Base-by-base conservation (phyloP, 2,329 filamentous ascomycete species). In the Emydomyces testavorans region DNA sequence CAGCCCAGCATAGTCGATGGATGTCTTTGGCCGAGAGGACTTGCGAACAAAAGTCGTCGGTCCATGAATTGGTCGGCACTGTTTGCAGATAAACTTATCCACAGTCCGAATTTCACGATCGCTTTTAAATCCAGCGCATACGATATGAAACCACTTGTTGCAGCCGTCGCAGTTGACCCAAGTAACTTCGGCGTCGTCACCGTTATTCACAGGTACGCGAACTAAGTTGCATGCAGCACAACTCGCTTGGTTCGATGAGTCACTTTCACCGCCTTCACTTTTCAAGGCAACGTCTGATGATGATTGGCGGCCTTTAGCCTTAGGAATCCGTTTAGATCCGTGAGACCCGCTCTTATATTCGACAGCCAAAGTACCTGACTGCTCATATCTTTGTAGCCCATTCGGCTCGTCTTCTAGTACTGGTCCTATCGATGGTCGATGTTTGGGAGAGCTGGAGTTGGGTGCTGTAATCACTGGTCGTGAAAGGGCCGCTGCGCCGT, bases 111-210 rank as follows among this genome's bases (percentile, higher is more conserved):
- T 75, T 58, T 82, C 78, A 21, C 75, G 70, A 54, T 78, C 77
- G 55, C 72, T 80, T 59, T 76, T 77, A 62, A 83, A 80, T 2
- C 78, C 79, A 42, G 79, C 79, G 59, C 80, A 83, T 46, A 77
- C 73, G 51, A 78, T 78, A 63, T 83, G 80, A 57, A 78, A 82
- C 80, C 80, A 83, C 49, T 71, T 71, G 58, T 81, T 79, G 64
- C 80, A 83, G 21, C 77, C 79, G 60, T 83, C 79, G 58, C 80
- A 83, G 35, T 74, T 76, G 52, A 83, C 80, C 80, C 80, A 83
- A 11, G 70, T 70, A 49, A 68, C 66, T 51, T 71, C 67, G 47
- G 76, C 71, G 53, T 80, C 75, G 50, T 71, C 68, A 18, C 65
- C 65, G 8, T 67, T 70, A 28, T 71, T 70, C 18, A 68, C 62